phyloP scores from a whole-genome alignment of 2,329 filamentous ascomycete genomes.

The Aspergillus sp. region DNA sequence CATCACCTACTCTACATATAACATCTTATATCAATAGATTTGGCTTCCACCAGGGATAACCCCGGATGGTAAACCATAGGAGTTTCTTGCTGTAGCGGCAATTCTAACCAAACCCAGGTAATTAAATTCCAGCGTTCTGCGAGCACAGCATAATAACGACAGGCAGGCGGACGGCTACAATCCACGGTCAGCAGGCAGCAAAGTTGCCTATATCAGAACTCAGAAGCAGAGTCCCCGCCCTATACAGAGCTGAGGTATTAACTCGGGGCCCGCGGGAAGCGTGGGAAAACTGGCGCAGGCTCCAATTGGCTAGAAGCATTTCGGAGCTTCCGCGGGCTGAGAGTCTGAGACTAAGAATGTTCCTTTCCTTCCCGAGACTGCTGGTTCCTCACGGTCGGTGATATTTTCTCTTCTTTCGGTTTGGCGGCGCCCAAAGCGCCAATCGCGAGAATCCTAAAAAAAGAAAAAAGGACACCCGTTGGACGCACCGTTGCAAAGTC shows the following conservation, averaged over 20 bases:
- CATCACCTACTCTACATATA: neutral
- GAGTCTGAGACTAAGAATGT: too few species aligned
- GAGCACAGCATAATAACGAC: too few species aligned
- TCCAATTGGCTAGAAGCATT: neutral
- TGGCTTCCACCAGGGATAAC: neutral
- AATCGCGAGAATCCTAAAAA: conserved; percentile 5
- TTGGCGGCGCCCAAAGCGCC: neutral
- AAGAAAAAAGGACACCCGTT: conserved; percentile 1
- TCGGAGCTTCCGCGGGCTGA: neutral
- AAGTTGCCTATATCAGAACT: too few species aligned
- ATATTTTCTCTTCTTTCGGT: neutral
- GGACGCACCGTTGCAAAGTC: neutral
- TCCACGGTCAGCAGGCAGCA: too few species aligned
- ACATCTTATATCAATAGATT: neutral
- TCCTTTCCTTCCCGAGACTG: too few species aligned
- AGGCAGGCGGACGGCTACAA: too few species aligned
- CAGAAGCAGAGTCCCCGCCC: too few species aligned
- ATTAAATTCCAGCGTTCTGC: too few species aligned
- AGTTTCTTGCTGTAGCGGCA: too few species aligned
- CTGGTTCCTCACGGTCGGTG: neutral
- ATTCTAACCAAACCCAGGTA: too few species aligned
- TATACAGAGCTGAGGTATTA: neutral
- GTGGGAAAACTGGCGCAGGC: too few species aligned
- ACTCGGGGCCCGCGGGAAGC: neutral
- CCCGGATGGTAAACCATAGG: too few species aligned